phyloP scores from a whole-genome alignment of 2,329 filamentous ascomycete species.

The Pestalotiopsis sp. region DNA sequence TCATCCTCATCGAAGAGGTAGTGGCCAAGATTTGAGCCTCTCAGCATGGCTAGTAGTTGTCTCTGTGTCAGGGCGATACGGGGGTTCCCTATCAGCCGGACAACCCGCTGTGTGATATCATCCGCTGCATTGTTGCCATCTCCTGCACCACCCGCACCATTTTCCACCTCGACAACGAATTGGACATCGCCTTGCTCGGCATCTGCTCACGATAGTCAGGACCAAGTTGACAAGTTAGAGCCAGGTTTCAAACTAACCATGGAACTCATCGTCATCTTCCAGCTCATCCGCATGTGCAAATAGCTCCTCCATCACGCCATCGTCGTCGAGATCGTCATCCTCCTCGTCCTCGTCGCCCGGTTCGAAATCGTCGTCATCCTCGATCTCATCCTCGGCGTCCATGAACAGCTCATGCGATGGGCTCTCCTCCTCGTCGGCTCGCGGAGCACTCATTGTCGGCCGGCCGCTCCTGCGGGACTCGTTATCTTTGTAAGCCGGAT shows the following conservation, averaged over 20 bases:
- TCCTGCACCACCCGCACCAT: conserved; percentile 30
- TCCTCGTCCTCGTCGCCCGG: conserved; percentile 29
- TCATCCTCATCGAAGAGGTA: conserved; percentile 37
- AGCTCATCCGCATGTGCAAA: background rate
- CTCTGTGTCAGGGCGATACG: conserved; percentile 29
- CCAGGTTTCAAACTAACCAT: conserved; percentile 24
- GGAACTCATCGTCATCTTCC: conserved; percentile 30
- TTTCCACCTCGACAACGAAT: conserved; percentile 32
- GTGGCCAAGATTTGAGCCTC: conserved; percentile 39
- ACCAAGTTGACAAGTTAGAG: background rate
- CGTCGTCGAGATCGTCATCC: conserved; percentile 26
- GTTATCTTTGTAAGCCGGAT: conserved; percentile 10
- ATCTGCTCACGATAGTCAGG: conserved; percentile 15
- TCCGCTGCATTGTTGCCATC: conserved; percentile 20
- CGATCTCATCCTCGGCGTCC: conserved; percentile 26
- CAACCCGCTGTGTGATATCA: conserved; percentile 6
- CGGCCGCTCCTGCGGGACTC: background rate
- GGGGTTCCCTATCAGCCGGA: conserved; percentile 5
- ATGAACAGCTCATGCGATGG: conserved; percentile 23
- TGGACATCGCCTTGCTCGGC: conserved; percentile 32
- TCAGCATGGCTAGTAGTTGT: conserved; percentile 45
- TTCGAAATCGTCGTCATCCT: conserved; percentile 24
- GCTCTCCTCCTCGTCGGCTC: background rate
- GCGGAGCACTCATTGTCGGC: conserved; percentile 4
- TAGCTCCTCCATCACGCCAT: conserved; percentile 19